Evolutionary conservation across 2,329 filamentous ascomycete species (phyloP).

Genomic region (Aspergillus melleus): DNA sequence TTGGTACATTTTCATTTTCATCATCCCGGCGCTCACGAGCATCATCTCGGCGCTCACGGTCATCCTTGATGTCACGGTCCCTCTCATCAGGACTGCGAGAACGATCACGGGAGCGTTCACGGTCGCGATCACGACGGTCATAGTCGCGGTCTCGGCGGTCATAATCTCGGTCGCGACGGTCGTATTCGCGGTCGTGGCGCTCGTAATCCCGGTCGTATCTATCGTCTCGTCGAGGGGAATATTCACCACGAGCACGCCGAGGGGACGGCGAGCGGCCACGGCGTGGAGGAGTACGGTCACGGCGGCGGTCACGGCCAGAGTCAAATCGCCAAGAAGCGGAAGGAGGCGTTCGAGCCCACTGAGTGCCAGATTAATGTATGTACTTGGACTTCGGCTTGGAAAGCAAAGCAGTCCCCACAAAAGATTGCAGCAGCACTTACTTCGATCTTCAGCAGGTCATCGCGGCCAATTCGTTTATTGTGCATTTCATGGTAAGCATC

Average conservation of each 20-base stretch:
- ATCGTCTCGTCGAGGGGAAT: slow-evolving; percentile 86
- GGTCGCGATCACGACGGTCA: slow-evolving; percentile 56
- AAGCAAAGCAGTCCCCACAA: neutral
- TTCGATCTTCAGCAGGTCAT: slow-evolving; percentile 97
- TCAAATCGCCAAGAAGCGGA: slow-evolving; percentile 99
- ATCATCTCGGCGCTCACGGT: slow-evolving; percentile 51
- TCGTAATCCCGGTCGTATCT: slow-evolving; percentile 73
- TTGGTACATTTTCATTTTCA: slow-evolving; percentile 73
- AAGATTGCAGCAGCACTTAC: slow-evolving; percentile 53
- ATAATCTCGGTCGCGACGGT: slow-evolving; percentile 68
- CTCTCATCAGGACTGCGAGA: slow-evolving; percentile 69
- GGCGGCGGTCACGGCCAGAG: slow-evolving; percentile 72
- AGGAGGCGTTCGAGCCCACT: slow-evolving; percentile 98
- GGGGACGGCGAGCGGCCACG: slow-evolving; percentile 64
- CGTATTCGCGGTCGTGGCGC: slow-evolving; percentile 71
- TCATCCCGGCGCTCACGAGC: slow-evolving; percentile 70
- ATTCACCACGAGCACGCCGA: slow-evolving; percentile 63
- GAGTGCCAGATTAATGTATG: slow-evolving; percentile 1
- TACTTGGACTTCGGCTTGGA: slow-evolving; percentile 18
- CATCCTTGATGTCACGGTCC: slow-evolving; percentile 50
- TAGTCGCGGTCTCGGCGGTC: slow-evolving; percentile 58
- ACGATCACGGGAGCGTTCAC: slow-evolving; percentile 69
- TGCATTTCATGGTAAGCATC: slow-evolving; percentile 99
- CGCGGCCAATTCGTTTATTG: slow-evolving; percentile 95
- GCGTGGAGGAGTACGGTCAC: slow-evolving; percentile 74